Evolutionary conservation across 805 yeast genomes (phyloP).

Genomic region (Yarrowia alimentaria): DNA sequence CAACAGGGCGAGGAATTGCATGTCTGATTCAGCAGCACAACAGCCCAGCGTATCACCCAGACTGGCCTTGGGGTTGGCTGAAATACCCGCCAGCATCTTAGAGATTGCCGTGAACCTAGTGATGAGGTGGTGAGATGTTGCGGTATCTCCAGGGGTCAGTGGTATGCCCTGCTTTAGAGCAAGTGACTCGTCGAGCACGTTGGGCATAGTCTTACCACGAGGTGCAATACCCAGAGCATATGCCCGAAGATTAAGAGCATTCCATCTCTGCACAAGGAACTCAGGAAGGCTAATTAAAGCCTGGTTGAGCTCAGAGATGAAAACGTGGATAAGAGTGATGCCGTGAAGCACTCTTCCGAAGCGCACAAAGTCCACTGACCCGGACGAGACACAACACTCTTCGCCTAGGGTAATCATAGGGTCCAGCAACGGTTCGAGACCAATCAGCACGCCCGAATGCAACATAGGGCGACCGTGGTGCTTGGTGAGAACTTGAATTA

Average conservation of each 20-base stretch:
- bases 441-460: background rate
- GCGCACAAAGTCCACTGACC: conserved; percentile 23
- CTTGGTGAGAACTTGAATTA: background rate
- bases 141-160: background rate
- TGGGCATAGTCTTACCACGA: background rate
- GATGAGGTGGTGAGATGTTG: conserved; percentile 1
- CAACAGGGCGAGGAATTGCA: conserved; percentile 5
- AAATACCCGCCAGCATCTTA: background rate
- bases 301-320: conserved; percentile 13
- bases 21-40: conserved; percentile 9
- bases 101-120: background rate
- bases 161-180: conserved; percentile 8
- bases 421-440: background rate
- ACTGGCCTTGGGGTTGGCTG: background rate
- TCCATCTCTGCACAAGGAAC: conserved; percentile 10
- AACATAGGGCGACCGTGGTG: background rate
- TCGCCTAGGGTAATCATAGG: conserved; percentile 10
- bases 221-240: background rate
- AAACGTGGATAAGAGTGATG: conserved; percentile 4
- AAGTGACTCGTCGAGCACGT: conserved; percentile 9
- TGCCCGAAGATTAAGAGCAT: conserved; percentile 14
- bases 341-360: conserved; percentile 19
- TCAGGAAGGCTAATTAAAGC: background rate
- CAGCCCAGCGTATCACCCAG: background rate
- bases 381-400: conserved; percentile 9